phyloP scores from a whole-genome alignment of 371 early-diverging fungal genomes.

The Mortierella sp. region DNA sequence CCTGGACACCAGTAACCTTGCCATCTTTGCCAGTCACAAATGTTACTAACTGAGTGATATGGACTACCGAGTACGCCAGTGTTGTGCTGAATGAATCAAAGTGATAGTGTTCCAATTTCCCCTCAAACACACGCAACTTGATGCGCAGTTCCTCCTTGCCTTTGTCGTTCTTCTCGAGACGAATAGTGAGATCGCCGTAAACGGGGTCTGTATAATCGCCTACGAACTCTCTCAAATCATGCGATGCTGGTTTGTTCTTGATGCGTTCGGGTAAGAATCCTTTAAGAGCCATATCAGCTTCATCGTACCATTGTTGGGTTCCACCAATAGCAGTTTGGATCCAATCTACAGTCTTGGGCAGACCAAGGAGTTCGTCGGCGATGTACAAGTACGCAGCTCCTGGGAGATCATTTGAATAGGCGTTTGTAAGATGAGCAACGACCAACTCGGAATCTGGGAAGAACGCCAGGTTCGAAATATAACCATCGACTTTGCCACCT shows the following conservation, averaged over 20 bases:
- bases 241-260: constrained; percentile 17
- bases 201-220: constrained; percentile 21
- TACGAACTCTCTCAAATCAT: constrained; percentile 12
- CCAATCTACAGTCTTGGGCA: constrained; percentile 22
- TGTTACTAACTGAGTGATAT: background rate
- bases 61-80: background rate
- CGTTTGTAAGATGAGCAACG: constrained; percentile 18
- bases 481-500: constrained; percentile 18
- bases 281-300: background rate
- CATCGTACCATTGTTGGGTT: background rate
- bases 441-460: constrained; percentile 32
- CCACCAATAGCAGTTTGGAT: constrained; percentile 3
- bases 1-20: background rate
- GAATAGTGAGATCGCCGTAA: constrained; percentile 10
- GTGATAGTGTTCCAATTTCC: constrained; percentile 29
- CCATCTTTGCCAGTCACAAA: background rate
- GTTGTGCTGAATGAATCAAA: constrained; percentile 12
- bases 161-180: background rate
- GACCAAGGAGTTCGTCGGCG: constrained; percentile 24
- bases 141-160: constrained; percentile 7
- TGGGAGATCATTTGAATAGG: constrained; percentile 9
- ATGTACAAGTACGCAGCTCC: constrained; percentile 9
- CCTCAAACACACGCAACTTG: constrained; percentile 5
- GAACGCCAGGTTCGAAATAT: constrained; percentile 18
- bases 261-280: constrained; percentile 21